Evolutionary conservation across 306 rosid species (phyloP).

Genomic region (Quercus dentata): DNA sequence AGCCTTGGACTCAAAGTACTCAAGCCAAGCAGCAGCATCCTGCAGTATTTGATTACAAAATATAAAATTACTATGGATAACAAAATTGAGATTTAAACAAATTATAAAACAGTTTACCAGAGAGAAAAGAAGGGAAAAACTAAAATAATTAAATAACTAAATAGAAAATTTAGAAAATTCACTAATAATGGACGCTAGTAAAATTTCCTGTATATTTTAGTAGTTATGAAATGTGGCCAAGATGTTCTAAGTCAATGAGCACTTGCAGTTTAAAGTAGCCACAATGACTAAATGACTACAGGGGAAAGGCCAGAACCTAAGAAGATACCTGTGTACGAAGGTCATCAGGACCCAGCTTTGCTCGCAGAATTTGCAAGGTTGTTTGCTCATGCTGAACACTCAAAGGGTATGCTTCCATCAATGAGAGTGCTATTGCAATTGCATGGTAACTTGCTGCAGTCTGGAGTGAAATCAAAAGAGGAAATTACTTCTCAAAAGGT

Average conservation of each 20-base stretch:
- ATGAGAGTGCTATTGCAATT: slow-evolving; percentile 93
- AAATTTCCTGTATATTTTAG: not conserved
- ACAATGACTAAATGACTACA: not conserved
- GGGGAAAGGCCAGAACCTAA: not conserved
- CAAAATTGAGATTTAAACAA: not conserved
- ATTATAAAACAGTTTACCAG: no score
- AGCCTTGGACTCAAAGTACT: slow-evolving; percentile 99
- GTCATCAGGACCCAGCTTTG: slow-evolving; percentile 98
- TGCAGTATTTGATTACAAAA: slow-evolving; percentile 34
- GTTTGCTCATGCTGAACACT: slow-evolving; percentile 99
- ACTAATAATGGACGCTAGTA: not conserved
- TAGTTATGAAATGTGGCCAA: not conserved
- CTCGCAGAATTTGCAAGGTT: slow-evolving; percentile 84
- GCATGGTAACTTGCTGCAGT: slow-evolving; percentile 99
- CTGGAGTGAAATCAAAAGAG: slow-evolving; percentile 49
- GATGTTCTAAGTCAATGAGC: not conserved
- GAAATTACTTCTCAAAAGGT: not conserved
- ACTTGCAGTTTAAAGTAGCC: not conserved
- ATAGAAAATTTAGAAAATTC: not conserved
- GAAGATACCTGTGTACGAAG: slow-evolving; percentile 87
- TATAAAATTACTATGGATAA: not conserved
- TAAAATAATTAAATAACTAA: not conserved
- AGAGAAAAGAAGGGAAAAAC: not conserved
- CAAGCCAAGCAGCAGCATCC: slow-evolving; percentile 99
- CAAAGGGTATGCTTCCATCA: slow-evolving; percentile 98